Conservation (phyloP, 768 basidiomycete genomes). For the Lentinula lateritia region DNA sequence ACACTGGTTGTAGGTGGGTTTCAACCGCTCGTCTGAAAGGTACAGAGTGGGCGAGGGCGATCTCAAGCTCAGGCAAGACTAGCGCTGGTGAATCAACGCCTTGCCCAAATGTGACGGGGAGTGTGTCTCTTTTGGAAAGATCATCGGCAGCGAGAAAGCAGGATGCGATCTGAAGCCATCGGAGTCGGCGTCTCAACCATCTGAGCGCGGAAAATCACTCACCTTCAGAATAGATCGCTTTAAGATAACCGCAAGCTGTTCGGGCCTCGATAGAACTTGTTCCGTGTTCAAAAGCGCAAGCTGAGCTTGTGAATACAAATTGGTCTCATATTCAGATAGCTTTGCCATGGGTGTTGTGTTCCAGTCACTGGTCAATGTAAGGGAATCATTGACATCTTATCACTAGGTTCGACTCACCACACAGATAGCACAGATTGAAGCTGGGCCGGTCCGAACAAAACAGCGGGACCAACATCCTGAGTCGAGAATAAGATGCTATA, state of each 20-base stretch:
- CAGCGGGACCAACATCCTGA: slow-evolving; percentile 12
- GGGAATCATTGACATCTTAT: background rate
- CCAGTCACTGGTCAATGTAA: slow-evolving; percentile 31
- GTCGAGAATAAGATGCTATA: background rate
- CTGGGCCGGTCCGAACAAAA: slow-evolving; percentile 39
- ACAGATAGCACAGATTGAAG: slow-evolving; percentile 30
- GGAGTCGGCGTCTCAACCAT: background rate
- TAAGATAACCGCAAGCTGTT: slow-evolving; percentile 35
- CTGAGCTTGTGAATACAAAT: slow-evolving; percentile 31
- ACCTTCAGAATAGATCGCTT: slow-evolving; percentile 38
- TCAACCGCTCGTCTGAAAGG: slow-evolving; percentile 29
- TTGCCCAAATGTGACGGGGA: background rate
- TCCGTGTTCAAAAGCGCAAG: slow-evolving; percentile 35
- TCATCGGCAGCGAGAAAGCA: slow-evolving; percentile 30
- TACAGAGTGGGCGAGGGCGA: slow-evolving; percentile 13
- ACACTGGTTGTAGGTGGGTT: slow-evolving; percentile 22
- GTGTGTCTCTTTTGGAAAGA: background rate
- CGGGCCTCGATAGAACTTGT: slow-evolving; percentile 29
- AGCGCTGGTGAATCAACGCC: background rate
- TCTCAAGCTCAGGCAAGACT: slow-evolving; percentile 9
- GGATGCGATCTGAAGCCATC: slow-evolving; percentile 29
- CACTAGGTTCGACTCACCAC: slow-evolving; percentile 28
- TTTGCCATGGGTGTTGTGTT: slow-evolving; percentile 31
- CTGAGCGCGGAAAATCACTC: slow-evolving; percentile 10
- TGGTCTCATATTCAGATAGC: slow-evolving; percentile 30